These are phyloP conservation scores for Microbotryum lychnidis-dioicae DNA, from an alignment of 1,284 basidiomycete genomes.

Conservation along the genomic window DNA sequence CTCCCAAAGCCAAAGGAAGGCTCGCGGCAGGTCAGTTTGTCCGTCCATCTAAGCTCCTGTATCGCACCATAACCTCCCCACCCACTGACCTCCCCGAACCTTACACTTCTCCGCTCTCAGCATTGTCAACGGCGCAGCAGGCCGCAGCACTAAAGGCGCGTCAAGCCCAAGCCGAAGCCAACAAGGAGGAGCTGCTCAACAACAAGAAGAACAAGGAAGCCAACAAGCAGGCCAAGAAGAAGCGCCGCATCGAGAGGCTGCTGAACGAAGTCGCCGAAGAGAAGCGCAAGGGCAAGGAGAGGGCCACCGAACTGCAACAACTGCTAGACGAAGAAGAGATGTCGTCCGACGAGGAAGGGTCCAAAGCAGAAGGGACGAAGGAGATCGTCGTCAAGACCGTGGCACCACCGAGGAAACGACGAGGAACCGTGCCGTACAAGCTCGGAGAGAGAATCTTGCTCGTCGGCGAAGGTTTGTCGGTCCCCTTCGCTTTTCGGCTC, in stretches of 20 bases:
- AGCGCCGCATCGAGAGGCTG: not conserved
- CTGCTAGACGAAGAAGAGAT: not conserved
- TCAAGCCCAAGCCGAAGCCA: not conserved
- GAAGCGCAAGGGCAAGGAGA: not conserved
- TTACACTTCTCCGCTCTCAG: not conserved
- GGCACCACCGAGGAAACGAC: constrained; percentile 36
- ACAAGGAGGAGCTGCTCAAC: not conserved
- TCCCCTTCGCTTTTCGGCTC: not conserved
- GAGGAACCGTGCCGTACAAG: constrained; percentile 55
- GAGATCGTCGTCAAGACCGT: not conserved
- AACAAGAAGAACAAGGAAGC: not conserved
- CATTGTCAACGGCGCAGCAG: constrained; percentile 1
- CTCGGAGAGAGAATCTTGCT: constrained; percentile 71
- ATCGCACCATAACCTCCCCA: not conserved
- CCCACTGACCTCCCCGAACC: not conserved
- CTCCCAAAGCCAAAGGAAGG: constrained; percentile 1
- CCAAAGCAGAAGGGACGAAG: not conserved
- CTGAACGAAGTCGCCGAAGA: not conserved
- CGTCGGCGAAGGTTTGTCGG: constrained; percentile 63
- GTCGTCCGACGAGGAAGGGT: not conserved
- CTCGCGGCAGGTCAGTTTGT: constrained; percentile 1
- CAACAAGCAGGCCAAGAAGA: too few relatives aligned
- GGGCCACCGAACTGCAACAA: not conserved
- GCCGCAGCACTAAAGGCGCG: not conserved
- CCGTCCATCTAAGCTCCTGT: too few relatives aligned